These are phyloP conservation scores for Dipteronia sinensis DNA, from an alignment of 345 rosid genomes.

Conservation along the genomic window DNA sequence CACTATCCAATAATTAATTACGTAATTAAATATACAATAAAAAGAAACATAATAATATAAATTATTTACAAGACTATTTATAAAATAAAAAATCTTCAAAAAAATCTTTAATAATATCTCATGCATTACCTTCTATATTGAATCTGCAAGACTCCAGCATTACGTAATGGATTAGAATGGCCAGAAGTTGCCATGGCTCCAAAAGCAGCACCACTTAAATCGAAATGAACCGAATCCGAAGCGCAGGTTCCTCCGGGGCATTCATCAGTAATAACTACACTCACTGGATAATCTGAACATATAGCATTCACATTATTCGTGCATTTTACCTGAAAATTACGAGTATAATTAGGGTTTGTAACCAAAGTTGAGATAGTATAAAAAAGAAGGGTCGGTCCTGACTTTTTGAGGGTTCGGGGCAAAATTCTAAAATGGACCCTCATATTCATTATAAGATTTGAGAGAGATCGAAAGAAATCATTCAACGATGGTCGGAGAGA, in stretches of 20 bases:
- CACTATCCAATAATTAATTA: too few relatives aligned
- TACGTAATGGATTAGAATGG: conserved; percentile 48
- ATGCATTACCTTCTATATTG: conserved; percentile 47
- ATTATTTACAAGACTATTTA: too few relatives aligned
- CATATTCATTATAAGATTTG: too few relatives aligned
- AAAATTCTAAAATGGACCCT: too few relatives aligned
- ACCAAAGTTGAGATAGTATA: too few relatives aligned
- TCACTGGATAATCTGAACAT: conserved; percentile 65
- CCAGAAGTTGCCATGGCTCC: conserved; percentile 79
- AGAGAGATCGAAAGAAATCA: too few relatives aligned
- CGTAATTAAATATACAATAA: too few relatives aligned
- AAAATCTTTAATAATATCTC: too few relatives aligned
- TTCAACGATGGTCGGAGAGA: too few relatives aligned
- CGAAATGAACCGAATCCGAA: conserved; percentile 57
- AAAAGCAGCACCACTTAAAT: conserved; percentile 72
- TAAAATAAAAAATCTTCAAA: too few relatives aligned
- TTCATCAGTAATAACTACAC: conserved; percentile 65
- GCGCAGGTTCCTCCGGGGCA: conserved; percentile 66
- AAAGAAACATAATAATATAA: background rate
- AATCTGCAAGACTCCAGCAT: conserved; percentile 57
- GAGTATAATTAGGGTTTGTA: background rate
- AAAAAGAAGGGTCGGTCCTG: too few relatives aligned
- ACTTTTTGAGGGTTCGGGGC: too few relatives aligned
- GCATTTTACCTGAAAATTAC: conserved; percentile 56
- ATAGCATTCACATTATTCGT: conserved; percentile 36